A percentile compares a stretch with the other conserved stretches of the same genome.
Conservation (phyloP, 1,284 basidiomycete genomes). For the Erythrobasidium hasegawianum region DNA sequence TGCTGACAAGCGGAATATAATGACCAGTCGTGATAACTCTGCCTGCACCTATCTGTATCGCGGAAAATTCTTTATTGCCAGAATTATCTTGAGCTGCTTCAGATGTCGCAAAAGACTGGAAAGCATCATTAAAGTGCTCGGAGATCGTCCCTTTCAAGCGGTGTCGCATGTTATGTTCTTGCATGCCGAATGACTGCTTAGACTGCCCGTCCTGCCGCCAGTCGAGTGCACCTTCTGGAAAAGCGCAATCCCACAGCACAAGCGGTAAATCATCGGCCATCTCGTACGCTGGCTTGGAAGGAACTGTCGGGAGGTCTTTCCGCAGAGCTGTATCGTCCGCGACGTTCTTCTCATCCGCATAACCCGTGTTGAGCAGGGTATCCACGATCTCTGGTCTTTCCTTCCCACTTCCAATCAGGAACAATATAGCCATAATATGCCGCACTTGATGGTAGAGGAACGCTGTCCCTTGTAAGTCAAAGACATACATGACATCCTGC, state of each 20-base stretch:
- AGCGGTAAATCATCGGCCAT: conserved; percentile 90
- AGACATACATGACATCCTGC: conserved; percentile 56
- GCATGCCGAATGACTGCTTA: conserved; percentile 48
- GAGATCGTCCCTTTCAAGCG: conserved; percentile 18
- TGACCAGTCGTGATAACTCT: conserved; percentile 57
- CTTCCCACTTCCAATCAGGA: conserved; percentile 78
- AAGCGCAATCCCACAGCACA: conserved; percentile 87
- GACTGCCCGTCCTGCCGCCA: conserved; percentile 64
- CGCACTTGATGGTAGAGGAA: conserved; percentile 97
- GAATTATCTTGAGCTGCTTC: conserved; percentile 43
- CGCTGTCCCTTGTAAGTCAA: conserved; percentile 82
- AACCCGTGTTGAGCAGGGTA: conserved; percentile 68
- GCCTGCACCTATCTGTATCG: conserved; percentile 71
- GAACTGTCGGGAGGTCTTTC: conserved; percentile 7
- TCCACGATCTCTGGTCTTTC: conserved; percentile 70
- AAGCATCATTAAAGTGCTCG: conserved; percentile 16
- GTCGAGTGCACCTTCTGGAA: conserved; percentile 60
- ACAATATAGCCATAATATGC: conserved; percentile 88
- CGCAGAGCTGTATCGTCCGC: not conserved
- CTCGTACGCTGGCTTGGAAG: conserved; percentile 75
- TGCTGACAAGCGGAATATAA: conserved; percentile 64
- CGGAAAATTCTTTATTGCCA: conserved; percentile 41
- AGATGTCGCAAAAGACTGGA: conserved; percentile 36
- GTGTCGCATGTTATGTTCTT: conserved; percentile 54
- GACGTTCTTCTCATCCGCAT: conserved; percentile 35